A percentile compares a stretch with the other conserved stretches of the same genome.
Evolutionary conservation across 148 eudicot genomes (phyloP).

Genomic region (Fagopyrum esculentum): DNA sequence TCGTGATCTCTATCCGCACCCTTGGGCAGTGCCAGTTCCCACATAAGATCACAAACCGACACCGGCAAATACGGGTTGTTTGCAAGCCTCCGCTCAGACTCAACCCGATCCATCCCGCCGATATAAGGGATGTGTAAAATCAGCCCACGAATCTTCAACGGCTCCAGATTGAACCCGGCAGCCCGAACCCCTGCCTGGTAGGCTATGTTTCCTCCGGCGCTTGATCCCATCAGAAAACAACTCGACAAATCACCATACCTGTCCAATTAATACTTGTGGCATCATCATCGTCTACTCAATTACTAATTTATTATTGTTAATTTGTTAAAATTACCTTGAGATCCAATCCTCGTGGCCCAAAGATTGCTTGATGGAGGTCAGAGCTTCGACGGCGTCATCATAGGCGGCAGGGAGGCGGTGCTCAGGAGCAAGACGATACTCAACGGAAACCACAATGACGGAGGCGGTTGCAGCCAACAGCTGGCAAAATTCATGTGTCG

Average conservation of each 20-base stretch:
- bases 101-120: constrained; percentile 44
- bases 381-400: constrained; percentile 67
- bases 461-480: constrained; percentile 29
- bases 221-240: constrained; percentile 62
- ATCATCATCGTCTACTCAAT: not conserved
- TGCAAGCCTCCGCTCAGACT: constrained; percentile 29
- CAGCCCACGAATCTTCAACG: constrained; percentile 63
- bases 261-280: constrained; percentile 40
- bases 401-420: constrained; percentile 82
- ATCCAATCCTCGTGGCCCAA: not conserved
- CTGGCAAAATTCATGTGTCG: constrained; percentile 43
- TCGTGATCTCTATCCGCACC: constrained; percentile 58
- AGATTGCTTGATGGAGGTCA: constrained; percentile 33
- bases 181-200: constrained; percentile 49
- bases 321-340: constrained; percentile 8
- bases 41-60: constrained; percentile 40
- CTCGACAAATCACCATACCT: constrained; percentile 44
- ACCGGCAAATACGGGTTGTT: constrained; percentile 43
- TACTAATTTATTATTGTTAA: too few species aligned
- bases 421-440: constrained; percentile 77
- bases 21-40: constrained; percentile 63
- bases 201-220: constrained; percentile 63
- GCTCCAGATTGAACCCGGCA: constrained; percentile 39
- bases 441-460: constrained; percentile 50
- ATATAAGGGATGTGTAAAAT: constrained; percentile 64